Percentiles rank a stretch among this genome's conserved stretches.
Conservation (phyloP, 208 protist genomes). For the Acanthamoeba castellanii region DNA sequence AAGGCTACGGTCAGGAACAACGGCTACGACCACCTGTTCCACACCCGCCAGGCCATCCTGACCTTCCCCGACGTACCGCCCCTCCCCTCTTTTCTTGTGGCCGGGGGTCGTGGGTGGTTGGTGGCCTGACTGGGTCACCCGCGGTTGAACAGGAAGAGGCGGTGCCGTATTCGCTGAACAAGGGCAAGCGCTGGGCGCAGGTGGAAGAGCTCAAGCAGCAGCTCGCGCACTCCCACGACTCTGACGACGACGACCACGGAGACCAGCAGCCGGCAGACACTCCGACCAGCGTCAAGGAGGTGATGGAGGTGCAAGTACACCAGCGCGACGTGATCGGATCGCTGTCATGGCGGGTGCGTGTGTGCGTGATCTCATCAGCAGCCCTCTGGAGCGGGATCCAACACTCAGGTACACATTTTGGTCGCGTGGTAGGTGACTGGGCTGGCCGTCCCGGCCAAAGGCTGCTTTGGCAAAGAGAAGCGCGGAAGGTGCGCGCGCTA, state of each 20-base stretch:
- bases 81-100: not conserved
- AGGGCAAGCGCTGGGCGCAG: slow-evolving; percentile 43
- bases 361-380: no score
- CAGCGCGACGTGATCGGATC: not conserved
- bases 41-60: not conserved
- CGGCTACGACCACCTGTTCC: slow-evolving; percentile 26
- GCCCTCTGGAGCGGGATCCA: no score
- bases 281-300: not conserved
- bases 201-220: slow-evolving; percentile 54
- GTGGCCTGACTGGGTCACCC: no score
- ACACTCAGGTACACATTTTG: no score
- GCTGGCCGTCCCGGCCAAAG: not conserved
- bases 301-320: slow-evolving; percentile 54
- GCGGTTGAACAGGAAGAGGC: not conserved
- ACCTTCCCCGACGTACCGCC: not conserved
- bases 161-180: slow-evolving; percentile 67
- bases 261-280: not conserved
- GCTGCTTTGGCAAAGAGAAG: slow-evolving; percentile 20
- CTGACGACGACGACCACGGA: not conserved
- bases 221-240: not conserved
- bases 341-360: not conserved
- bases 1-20: slow-evolving; percentile 34
- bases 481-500: slow-evolving; percentile 1
- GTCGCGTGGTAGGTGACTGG: no score
- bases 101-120: no score